Conservation (phyloP, 306 rosid species). For the Pterocarpus santalinus region DNA sequence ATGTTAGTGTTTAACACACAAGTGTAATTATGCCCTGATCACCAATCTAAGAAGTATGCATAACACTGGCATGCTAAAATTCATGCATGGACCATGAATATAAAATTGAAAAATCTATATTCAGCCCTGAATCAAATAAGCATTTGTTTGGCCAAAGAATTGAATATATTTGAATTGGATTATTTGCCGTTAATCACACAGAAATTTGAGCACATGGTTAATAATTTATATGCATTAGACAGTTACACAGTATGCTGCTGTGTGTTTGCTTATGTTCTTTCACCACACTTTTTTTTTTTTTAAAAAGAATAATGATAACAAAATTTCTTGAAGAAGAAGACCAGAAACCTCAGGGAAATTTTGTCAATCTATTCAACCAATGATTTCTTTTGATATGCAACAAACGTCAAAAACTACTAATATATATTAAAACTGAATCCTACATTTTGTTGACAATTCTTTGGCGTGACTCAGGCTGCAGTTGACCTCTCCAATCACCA, state of each 20-base stretch:
- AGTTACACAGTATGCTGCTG: conserved; percentile 9
- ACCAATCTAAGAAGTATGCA: conserved; percentile 17
- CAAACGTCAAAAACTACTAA: not conserved
- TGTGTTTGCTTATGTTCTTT: conserved; percentile 21
- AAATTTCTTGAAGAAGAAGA: not conserved
- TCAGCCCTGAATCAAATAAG: conserved; percentile 11
- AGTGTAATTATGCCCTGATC: conserved; percentile 2
- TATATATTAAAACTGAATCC: conserved; percentile 40
- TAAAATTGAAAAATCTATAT: not conserved
- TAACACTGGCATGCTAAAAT: conserved; percentile 35
- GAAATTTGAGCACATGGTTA: conserved; percentile 23
- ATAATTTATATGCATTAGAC: not conserved
- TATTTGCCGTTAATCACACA: not conserved
- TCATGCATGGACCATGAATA: conserved; percentile 21
- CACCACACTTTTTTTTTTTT: not conserved
- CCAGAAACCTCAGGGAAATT: not conserved
- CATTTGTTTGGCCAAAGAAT: conserved; percentile 14
- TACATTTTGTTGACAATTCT: conserved; percentile 66
- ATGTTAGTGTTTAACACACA: not conserved
- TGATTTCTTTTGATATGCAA: conserved; percentile 21
- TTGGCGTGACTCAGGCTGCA: conserved; percentile 58
- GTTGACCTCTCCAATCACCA: conserved; percentile 58
- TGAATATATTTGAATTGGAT: not conserved
- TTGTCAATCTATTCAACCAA: not conserved
- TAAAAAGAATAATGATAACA: too few species aligned